These are phyloP conservation scores for Raphanus raphanistrum DNA, from an alignment of 345 rosid species.

Conservation along the genomic window DNA sequence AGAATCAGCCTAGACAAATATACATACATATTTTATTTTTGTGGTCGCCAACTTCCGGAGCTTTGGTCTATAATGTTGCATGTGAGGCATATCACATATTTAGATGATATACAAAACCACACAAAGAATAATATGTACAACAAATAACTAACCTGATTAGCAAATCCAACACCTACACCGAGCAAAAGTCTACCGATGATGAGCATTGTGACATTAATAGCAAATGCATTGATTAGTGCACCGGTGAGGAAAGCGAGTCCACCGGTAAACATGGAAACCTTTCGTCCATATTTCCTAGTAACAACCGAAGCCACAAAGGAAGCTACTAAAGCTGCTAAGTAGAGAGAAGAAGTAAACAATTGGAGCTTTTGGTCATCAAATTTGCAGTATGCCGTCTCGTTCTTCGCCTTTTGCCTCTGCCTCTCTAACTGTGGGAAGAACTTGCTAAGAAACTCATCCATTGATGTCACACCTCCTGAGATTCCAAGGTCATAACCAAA, in stretches of 20 bases:
- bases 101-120: neutral
- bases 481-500: constrained; percentile 93
- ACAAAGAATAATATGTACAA: neutral
- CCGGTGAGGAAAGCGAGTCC: constrained; percentile 49
- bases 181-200: constrained; percentile 52
- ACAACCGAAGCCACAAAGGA: constrained; percentile 50
- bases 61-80: neutral
- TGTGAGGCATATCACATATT: neutral
- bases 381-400: constrained; percentile 51
- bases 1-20: neutral
- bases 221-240: constrained; percentile 48
- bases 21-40: neutral
- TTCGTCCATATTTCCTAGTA: constrained; percentile 47
- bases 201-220: constrained; percentile 48
- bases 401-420: constrained; percentile 25
- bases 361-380: constrained; percentile 46
- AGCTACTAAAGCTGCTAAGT: constrained; percentile 54
- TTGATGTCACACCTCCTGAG: constrained; percentile 68
- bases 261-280: constrained; percentile 46
- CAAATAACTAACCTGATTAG: constrained; percentile 44
- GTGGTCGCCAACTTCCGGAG: neutral
- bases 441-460: constrained; percentile 46
- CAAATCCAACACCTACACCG: constrained; percentile 60
- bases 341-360: constrained; percentile 58
- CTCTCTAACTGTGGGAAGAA: constrained; percentile 50